Percentiles rank a stretch among this genome's conserved stretches.
Evolutionary conservation across 2,329 filamentous ascomycete species (phyloP).

Genomic region (Colletotrichum endophyticum): DNA sequence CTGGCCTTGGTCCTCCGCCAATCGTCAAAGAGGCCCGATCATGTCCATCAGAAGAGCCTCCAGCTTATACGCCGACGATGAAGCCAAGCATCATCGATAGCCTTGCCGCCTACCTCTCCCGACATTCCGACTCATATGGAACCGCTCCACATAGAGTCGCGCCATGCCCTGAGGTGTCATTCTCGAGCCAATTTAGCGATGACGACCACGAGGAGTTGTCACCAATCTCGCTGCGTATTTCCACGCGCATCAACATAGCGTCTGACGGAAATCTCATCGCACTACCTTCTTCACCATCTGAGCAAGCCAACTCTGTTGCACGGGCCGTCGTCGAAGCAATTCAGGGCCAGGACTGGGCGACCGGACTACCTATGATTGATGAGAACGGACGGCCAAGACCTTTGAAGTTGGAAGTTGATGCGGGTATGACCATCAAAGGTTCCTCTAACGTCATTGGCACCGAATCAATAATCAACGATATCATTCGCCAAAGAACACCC

Average conservation of each 20-base stretch:
- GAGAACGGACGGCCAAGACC: conserved; percentile 46
- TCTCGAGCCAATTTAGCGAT: background rate
- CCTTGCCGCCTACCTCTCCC: conserved; percentile 52
- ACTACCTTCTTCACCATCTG: conserved; percentile 41
- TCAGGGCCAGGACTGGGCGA: conserved; percentile 38
- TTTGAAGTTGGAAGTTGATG: conserved; percentile 47
- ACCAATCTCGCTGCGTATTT: conserved; percentile 52
- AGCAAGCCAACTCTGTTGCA: conserved; percentile 47
- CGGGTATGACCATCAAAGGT: conserved; percentile 50
- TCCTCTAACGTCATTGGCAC: conserved; percentile 48
- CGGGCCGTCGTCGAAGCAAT: conserved; percentile 50
- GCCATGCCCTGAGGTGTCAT: background rate
- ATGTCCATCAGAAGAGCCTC: conserved; percentile 6
- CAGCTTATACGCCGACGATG: conserved; percentile 17
- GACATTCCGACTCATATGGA: background rate
- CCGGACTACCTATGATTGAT: conserved; percentile 51
- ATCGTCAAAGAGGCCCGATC: background rate
- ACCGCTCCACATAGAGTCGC: background rate
- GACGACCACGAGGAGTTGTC: conserved; percentile 29
- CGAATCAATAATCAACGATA: conserved; percentile 30
- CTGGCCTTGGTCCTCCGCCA: background rate
- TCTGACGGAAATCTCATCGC: conserved; percentile 55
- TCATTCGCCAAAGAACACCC: conserved; percentile 25
- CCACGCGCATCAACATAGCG: conserved; percentile 49
- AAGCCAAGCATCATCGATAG: conserved; percentile 66